A percentile compares a stretch with the other conserved stretches of the same genome.
Conservation (phyloP, 768 basidiomycete genomes). For the Jaapia argillacea region DNA sequence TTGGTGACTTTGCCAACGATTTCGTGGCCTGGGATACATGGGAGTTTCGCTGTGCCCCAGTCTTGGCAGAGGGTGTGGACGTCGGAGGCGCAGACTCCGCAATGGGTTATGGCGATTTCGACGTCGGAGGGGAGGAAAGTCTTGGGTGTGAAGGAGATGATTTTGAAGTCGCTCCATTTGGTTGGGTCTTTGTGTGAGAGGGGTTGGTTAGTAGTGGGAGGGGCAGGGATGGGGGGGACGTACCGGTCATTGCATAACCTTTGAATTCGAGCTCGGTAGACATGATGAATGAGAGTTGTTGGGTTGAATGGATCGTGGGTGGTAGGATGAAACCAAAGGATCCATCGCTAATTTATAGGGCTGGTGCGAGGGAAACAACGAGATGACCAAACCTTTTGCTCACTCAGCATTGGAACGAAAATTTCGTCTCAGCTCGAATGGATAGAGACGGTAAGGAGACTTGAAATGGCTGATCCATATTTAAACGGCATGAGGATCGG, state of each 20-base stretch:
- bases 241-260: slow-evolving; percentile 14
- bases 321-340: too few species aligned
- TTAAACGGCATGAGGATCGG: too few species aligned
- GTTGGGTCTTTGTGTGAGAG: slow-evolving; percentile 8
- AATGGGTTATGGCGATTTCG: slow-evolving; percentile 42
- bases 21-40: slow-evolving; percentile 40
- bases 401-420: too few species aligned
- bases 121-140: slow-evolving; percentile 40
- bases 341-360: too few species aligned
- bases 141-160: slow-evolving; percentile 44
- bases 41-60: slow-evolving; percentile 31
- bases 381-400: too few species aligned
- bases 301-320: too few species aligned
- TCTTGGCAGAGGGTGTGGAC: slow-evolving; percentile 34
- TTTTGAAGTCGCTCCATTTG: slow-evolving; percentile 29
- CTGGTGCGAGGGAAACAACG: too few species aligned
- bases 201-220: not conserved
- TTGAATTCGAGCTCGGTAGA: slow-evolving; percentile 17
- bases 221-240: not conserved
- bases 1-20: slow-evolving; percentile 42
- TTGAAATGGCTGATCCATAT: too few species aligned
- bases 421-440: too few species aligned
- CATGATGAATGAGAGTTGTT: too few species aligned
- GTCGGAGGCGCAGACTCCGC: slow-evolving; percentile 42
- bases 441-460: too few species aligned